A percentile compares a stretch with the other conserved stretches of the same genome.
phyloP scores from a whole-genome alignment of 306 rosid species.

The Quercus berberidifolia region DNA sequence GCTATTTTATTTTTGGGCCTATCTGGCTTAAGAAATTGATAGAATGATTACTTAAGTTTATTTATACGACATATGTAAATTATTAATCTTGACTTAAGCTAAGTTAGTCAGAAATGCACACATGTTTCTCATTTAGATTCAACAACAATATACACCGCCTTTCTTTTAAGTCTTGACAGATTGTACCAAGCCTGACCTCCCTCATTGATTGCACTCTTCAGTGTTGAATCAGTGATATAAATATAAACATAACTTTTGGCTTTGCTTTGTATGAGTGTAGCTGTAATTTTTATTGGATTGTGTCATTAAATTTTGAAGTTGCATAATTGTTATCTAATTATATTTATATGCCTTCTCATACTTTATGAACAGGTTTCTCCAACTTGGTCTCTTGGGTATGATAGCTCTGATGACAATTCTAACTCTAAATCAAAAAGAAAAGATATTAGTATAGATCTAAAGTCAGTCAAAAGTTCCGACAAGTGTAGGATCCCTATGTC shows the following conservation, averaged over 20 bases:
- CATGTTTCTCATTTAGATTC: background rate
- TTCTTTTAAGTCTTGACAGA: background rate
- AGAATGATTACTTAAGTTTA: too few relatives aligned
- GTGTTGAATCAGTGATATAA: background rate
- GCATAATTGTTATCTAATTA: background rate
- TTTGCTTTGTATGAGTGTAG: background rate
- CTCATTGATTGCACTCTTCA: background rate
- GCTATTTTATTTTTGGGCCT: background rate
- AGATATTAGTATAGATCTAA: background rate
- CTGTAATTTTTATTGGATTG: background rate
- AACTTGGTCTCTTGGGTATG: background rate
- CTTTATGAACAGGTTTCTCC: slow-evolving; percentile 20
- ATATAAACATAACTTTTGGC: background rate
- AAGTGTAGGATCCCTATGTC: background rate
- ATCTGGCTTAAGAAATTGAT: too few relatives aligned
- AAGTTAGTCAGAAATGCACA: background rate
- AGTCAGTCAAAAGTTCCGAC: slow-evolving; percentile 5
- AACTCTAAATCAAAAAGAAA: slow-evolving; percentile 16
- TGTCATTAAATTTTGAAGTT: background rate
- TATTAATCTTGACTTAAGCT: too few relatives aligned
- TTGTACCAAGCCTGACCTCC: background rate
- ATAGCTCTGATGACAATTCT: slow-evolving; percentile 20
- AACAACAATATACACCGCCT: background rate
- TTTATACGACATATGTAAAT: too few relatives aligned
- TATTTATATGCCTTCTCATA: background rate